Percentiles rank a stretch among this genome's conserved stretches.
phyloP scores from a whole-genome alignment of 78 protist species.

The Dictyostelium discoideum region dicty_2.7 NC_007089.4:1838001-1838500 shows the following conservation, averaged over 20 bases:
- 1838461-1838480: neutral
- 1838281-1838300: slow-evolving; percentile 15
- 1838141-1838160: too few relatives aligned
- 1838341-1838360: neutral
- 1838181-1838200: neutral
- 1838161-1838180: neutral
- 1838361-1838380: slow-evolving; percentile 23
- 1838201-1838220: neutral
- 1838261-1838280: neutral
- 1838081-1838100: too few relatives aligned
- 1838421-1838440: slow-evolving; percentile 79
- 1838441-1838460: slow-evolving; percentile 16
- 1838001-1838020: too few relatives aligned
- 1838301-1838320: slow-evolving; percentile 39
- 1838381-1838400: slow-evolving; percentile 39
- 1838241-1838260: neutral
- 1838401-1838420: slow-evolving; percentile 31
- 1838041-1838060: too few relatives aligned
- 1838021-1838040: too few relatives aligned
- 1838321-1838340: neutral
- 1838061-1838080: too few relatives aligned
- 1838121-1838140: too few relatives aligned
- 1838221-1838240: neutral
- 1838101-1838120: too few relatives aligned
- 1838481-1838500: neutral